A percentile compares a stretch with the other conserved stretches of the same genome.
These are phyloP conservation scores for Arthrobotrys entomopaga DNA, from an alignment of 2,329 filamentous ascomycete species.

Conservation along the genomic window DNA sequence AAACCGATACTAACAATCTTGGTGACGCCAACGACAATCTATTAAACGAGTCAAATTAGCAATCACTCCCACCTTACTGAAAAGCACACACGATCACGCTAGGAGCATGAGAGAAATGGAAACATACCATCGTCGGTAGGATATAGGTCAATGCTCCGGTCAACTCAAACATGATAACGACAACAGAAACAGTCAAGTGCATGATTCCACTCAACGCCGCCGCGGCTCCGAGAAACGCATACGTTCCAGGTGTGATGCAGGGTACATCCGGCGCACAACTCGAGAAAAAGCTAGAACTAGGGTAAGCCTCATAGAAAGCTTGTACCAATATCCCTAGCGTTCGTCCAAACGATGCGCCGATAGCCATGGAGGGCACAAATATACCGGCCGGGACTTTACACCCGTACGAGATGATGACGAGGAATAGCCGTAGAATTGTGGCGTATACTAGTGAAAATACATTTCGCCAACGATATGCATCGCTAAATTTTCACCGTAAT, in stretches of 20 bases:
- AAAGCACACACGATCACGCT: neutral
- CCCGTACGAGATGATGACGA: constrained; percentile 95
- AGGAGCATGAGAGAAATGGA: constrained; percentile 2
- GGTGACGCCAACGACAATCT: constrained; percentile 94
- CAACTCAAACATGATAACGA: constrained; percentile 99
- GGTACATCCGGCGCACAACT: constrained; percentile 89
- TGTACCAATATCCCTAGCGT: constrained; percentile 96
- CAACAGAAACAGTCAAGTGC: constrained; percentile 96
- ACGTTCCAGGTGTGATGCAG: constrained; percentile 96
- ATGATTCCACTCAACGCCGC: constrained; percentile 95
- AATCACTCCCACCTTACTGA: neutral
- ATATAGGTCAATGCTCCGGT: constrained; percentile 98
- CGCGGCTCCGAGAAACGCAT: constrained; percentile 91
- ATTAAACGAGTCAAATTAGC: constrained; percentile 21
- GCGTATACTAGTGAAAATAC: constrained; percentile 80
- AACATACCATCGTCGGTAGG: constrained; percentile 83
- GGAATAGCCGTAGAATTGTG: constrained; percentile 79
- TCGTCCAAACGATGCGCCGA: constrained; percentile 92
- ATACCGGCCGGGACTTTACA: constrained; percentile 98
- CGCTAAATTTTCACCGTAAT: constrained; percentile 52
- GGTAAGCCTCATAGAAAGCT: constrained; percentile 84
- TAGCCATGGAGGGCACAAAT: constrained; percentile 97
- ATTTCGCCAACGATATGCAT: constrained; percentile 78
- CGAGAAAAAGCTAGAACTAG: constrained; percentile 83
- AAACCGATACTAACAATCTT: constrained; percentile 92